These are phyloP conservation scores for Yamadazyma trypodendri DNA, from an alignment of 1,139 yeast genomes.

Conservation along the genomic window DNA sequence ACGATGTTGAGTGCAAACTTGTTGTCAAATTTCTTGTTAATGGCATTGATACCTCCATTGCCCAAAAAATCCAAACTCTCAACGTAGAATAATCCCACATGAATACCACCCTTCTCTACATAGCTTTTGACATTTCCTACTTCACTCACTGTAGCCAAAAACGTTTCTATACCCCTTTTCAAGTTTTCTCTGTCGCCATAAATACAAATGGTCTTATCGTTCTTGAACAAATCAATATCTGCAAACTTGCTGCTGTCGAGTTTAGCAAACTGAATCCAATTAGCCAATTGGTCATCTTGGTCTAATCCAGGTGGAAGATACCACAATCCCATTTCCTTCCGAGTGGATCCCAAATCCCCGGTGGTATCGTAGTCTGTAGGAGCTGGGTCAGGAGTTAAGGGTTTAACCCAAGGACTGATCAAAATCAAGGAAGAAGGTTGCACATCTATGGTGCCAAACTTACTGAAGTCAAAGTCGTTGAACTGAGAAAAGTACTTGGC, in stretches of 20 bases:
- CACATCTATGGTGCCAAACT: constrained; percentile 13
- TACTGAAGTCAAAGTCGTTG: constrained; percentile 10
- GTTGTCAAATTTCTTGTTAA: constrained; percentile 25
- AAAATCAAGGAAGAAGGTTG: constrained; percentile 34
- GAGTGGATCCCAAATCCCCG: constrained; percentile 36
- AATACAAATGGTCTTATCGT: constrained; percentile 24
- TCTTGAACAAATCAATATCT: constrained; percentile 26
- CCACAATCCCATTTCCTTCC: constrained; percentile 29
- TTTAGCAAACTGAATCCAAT: constrained; percentile 26
- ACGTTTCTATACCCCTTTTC: constrained; percentile 26
- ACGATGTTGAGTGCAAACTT: constrained; percentile 22
- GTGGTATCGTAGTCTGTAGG: constrained; percentile 21
- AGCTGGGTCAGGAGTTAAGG: constrained; percentile 17
- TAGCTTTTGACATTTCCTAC: constrained; percentile 20
- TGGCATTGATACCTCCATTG: constrained; percentile 24
- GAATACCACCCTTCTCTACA: constrained; percentile 23
- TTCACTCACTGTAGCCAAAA: constrained; percentile 18
- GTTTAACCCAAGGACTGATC: constrained; percentile 47
- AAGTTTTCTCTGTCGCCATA: constrained; percentile 43
- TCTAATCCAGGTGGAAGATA: constrained; percentile 23
- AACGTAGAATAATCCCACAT: constrained; percentile 17
- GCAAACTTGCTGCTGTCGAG: constrained; percentile 20
- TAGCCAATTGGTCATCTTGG: constrained; percentile 7
- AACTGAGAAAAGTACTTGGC: constrained; percentile 21
- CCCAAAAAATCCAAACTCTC: constrained; percentile 32